These are phyloP conservation scores for Neofusicoccum laricinum DNA, from an alignment of 2,329 filamentous ascomycete genomes.

Conservation along the genomic window DNA sequence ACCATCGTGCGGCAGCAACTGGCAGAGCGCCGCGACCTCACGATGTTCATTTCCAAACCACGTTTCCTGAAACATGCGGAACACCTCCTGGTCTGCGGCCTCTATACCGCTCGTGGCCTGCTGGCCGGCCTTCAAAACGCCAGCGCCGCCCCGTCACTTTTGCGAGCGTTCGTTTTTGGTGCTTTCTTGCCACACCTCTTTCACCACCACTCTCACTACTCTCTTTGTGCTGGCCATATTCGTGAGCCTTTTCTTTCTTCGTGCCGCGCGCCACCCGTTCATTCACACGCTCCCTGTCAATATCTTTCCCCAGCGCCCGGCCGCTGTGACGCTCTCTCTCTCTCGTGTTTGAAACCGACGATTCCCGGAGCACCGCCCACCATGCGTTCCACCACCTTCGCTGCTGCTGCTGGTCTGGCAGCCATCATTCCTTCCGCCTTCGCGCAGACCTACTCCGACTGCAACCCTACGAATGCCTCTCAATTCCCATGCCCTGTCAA, in stretches of 20 bases:
- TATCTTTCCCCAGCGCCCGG: not conserved
- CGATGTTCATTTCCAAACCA: constrained; percentile 6
- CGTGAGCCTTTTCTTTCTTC: constrained; percentile 6
- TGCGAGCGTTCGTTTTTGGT: not conserved
- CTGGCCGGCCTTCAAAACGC: constrained; percentile 11
- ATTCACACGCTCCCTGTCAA: not conserved
- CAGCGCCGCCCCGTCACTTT: not conserved
- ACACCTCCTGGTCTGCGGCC: constrained; percentile 1
- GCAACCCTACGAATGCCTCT: constrained; percentile 42
- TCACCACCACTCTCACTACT: constrained; percentile 1
- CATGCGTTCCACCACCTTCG: constrained; percentile 7
- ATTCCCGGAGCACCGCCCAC: not conserved
- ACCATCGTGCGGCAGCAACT: constrained; percentile 2
- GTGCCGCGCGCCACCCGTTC: not conserved
- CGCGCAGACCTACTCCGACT: constrained; percentile 47
- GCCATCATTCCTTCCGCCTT: constrained; percentile 26
- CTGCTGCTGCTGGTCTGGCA: constrained; percentile 10
- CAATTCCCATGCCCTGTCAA: constrained; percentile 42
- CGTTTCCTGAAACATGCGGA: constrained; percentile 12
- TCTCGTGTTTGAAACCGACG: not conserved
- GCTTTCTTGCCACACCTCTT: constrained; percentile 3
- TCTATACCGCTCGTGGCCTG: not conserved
- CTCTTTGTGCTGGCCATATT: constrained; percentile 10
- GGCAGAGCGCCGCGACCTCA: constrained; percentile 5
- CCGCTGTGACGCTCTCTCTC: not conserved